Evolutionary conservation across 2,329 filamentous ascomycete species (phyloP), one percentile per base, ranked within the genome.

Genomic region (Calonectria pauciramosa): DNA sequence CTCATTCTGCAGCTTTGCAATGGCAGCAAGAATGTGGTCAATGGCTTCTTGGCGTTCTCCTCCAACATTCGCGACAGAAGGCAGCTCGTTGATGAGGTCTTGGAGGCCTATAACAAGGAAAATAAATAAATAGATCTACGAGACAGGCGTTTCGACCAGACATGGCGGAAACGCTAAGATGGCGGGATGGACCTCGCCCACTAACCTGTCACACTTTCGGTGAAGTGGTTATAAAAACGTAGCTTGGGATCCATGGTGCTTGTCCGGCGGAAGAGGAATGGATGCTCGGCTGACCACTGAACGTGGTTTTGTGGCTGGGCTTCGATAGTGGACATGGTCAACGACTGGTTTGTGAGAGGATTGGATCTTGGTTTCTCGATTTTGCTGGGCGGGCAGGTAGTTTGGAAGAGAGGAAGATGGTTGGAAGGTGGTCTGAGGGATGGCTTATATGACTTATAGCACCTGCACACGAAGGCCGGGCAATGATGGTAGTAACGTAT

Each of bases 141-240:
- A 47, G n/a, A 23, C n/a, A 7, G n/a, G 44, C 10, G 44, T 23
- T 38, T 28, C 30, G 28, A 8, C 34, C 49, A 32, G 11, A 4
- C 11, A 32, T 6, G 52, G 16, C n/a, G 26, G 59, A 67, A 20
- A 20, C 8, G 23, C 28, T 14, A 67, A 36, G 77, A 52, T 75
- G 69, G 64, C n/a, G 59, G 34, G 32, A 70, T 10, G 9, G 26
- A 34, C n/a, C 26, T 47, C 18, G n/a, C 47, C 79, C 41, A 70
- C 88, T 83, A 87, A 96, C 95, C 90, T 60, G 91, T 91, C 67
- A 94, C 91, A 84, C 94, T 93, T 80, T 93, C 90, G 78, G 95
- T 93, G 82, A 98, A 98, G 82, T 95, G 94, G 79, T 92, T 91
- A 84, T 96, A 96, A 87, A 98, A 98, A 47, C 92, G 92, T 82